Conservation (phyloP, 345 rosid genomes). For the Lepidium didymum region DNA sequence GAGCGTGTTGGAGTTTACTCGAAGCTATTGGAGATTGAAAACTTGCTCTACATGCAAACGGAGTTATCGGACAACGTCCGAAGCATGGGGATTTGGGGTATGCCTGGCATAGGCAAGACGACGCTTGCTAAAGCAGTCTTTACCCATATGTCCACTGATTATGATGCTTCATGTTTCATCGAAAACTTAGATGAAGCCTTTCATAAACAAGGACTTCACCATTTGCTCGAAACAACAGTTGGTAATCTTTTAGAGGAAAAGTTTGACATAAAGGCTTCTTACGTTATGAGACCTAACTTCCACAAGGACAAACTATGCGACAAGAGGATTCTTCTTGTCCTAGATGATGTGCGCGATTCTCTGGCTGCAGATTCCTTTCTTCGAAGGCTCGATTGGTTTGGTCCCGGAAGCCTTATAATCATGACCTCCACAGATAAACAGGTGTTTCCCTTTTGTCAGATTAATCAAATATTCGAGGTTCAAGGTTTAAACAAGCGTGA, state of each 20-base stretch:
- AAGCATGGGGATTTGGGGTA: constrained; percentile 11
- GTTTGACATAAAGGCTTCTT: not conserved
- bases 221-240: not conserved
- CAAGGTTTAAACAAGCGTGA: not conserved
- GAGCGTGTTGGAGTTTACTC: not conserved
- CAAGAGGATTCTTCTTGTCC: not conserved
- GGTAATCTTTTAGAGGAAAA: not conserved
- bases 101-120: constrained; percentile 14
- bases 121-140: constrained; percentile 7
- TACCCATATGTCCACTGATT: not conserved
- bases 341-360: not conserved
- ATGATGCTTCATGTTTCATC: constrained; percentile 4
- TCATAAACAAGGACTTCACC: not conserved
- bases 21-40: not conserved
- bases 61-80: too few species aligned
- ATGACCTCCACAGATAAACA: not conserved
- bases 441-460: not conserved
- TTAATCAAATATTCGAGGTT: not conserved
- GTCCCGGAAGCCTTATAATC: constrained; percentile 1
- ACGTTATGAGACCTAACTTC: not conserved
- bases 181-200: not conserved
- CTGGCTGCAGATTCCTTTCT: not conserved
- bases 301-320: not conserved
- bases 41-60: not conserved
- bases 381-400: not conserved